Evolutionary conservation across 176 grass and related monocot species (phyloP).

Genomic region (Paspalum vaginatum): DNA sequence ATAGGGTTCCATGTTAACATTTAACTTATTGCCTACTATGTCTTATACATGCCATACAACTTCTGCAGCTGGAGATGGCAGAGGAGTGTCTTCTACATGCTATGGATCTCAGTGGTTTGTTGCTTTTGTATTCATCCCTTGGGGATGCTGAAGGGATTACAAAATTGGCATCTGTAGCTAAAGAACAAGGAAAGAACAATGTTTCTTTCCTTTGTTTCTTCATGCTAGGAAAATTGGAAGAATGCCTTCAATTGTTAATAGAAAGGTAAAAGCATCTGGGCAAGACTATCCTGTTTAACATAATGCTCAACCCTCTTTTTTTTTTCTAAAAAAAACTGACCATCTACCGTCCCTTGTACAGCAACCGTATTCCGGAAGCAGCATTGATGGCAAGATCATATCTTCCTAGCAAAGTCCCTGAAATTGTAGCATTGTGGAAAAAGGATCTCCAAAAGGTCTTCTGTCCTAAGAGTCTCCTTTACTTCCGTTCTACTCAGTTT

Average conservation of each 20-base stretch:
- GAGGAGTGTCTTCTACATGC: slow-evolving; percentile 93
- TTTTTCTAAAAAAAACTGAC: slow-evolving; percentile 20
- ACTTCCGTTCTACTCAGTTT: neutral
- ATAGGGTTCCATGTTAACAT: neutral
- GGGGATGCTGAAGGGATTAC: slow-evolving; percentile 89
- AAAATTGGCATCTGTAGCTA: slow-evolving; percentile 73
- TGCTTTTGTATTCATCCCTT: slow-evolving; percentile 93
- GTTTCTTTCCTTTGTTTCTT: slow-evolving; percentile 93
- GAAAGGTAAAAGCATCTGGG: slow-evolving; percentile 60
- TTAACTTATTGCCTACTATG: neutral
- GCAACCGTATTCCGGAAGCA: slow-evolving; percentile 96
- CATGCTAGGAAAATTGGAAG: slow-evolving; percentile 96
- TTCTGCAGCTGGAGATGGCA: slow-evolving; percentile 86
- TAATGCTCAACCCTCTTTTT: neutral
- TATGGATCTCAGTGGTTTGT: slow-evolving; percentile 85
- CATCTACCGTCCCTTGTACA: slow-evolving; percentile 37
- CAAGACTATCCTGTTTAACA: slow-evolving; percentile 22
- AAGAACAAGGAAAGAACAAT: slow-evolving; percentile 98
- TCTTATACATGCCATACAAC: slow-evolving; percentile 29
- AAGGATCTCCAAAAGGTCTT: slow-evolving; percentile 92
- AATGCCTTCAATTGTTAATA: slow-evolving; percentile 90
- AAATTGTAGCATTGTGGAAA: slow-evolving; percentile 88
- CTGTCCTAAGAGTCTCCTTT: slow-evolving; percentile 23
- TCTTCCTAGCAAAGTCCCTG: slow-evolving; percentile 95
- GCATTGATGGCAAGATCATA: slow-evolving; percentile 98